phyloP scores from a whole-genome alignment of 305 asterid species.

The Solanum chacoense region DNA sequence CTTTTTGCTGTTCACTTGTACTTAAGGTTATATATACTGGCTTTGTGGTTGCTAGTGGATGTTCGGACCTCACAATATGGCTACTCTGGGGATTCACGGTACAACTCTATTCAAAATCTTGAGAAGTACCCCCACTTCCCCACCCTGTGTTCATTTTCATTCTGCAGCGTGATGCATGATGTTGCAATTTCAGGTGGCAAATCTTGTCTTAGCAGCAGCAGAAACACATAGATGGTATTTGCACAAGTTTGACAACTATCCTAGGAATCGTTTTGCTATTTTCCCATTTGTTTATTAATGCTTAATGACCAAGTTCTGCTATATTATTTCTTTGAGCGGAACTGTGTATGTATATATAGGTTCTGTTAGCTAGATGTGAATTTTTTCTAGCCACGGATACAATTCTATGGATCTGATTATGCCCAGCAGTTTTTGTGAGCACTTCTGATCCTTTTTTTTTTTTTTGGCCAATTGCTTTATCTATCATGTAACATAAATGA shows the following conservation, averaged over 20 bases:
- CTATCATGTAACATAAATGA: neutral
- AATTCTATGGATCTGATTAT: neutral
- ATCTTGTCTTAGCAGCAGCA: conserved; percentile 62
- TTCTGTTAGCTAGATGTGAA: neutral
- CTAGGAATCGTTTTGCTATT: conserved; percentile 45
- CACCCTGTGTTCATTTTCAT: neutral
- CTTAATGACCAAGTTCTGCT: neutral
- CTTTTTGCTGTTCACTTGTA: conserved; percentile 1
- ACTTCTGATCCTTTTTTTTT: neutral
- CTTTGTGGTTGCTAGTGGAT: conserved; percentile 61
- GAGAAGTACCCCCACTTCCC: neutral
- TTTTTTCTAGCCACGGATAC: neutral
- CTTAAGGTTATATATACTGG: conserved; percentile 69
- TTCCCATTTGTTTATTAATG: conserved; percentile 44
- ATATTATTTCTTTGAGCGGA: neutral
- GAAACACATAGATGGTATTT: conserved; percentile 80
- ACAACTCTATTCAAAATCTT: conserved; percentile 7
- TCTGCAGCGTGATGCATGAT: neutral
- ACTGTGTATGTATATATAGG: neutral
- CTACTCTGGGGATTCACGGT: conserved; percentile 67
- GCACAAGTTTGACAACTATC: conserved; percentile 65
- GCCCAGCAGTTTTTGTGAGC: neutral
- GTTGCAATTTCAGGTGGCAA: conserved; percentile 50
- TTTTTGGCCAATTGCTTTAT: neutral
- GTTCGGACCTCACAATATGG: conserved; percentile 60